Conservation (phyloP, 2,329 filamentous ascomycete species). For the Hirsutella minnesotensis region DNA sequence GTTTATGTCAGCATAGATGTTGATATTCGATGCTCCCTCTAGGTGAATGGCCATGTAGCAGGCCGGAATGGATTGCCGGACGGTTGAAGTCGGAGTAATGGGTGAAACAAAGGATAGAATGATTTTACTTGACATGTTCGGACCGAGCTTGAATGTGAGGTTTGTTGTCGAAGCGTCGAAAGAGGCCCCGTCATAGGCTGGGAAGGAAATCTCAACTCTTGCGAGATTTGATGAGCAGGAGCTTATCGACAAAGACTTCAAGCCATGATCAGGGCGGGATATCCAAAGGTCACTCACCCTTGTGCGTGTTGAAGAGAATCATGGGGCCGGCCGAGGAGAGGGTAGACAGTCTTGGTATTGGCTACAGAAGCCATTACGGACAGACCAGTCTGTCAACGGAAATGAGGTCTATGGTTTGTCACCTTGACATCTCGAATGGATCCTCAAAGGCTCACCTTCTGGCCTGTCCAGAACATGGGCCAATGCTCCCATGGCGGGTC, state of each 20-base stretch:
- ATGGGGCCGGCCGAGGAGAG: slow-evolving; percentile 38
- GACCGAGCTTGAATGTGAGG: slow-evolving; percentile 31
- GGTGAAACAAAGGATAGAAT: slow-evolving; percentile 55
- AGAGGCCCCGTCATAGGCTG: slow-evolving; percentile 29
- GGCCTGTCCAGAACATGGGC: slow-evolving; percentile 77
- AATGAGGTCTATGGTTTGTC: neutral
- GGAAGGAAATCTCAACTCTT: slow-evolving; percentile 26
- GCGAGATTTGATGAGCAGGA: slow-evolving; percentile 3
- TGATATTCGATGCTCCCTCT: slow-evolving; percentile 51
- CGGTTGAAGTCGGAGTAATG: slow-evolving; percentile 68
- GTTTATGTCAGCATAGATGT: slow-evolving; percentile 57
- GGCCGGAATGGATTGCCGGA: slow-evolving; percentile 72
- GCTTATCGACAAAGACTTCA: too few relatives aligned
- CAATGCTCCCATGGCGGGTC: slow-evolving; percentile 69
- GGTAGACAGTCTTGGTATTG: slow-evolving; percentile 30
- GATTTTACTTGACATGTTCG: slow-evolving; percentile 18
- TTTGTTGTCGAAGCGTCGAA: slow-evolving; percentile 40
- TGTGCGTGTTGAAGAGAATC: slow-evolving; percentile 27
- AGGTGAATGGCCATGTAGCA: slow-evolving; percentile 65
- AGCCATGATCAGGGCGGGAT: too few relatives aligned
- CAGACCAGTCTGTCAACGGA: slow-evolving; percentile 28
- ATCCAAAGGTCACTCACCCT: slow-evolving; percentile 3
- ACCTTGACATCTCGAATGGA: neutral
- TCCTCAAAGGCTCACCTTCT: slow-evolving; percentile 32
- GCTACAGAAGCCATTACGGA: slow-evolving; percentile 36